These are phyloP conservation scores for Rhynchospora tenuis DNA, from an alignment of 176 grass and related monocot genomes.

Conservation along the genomic window DNA sequence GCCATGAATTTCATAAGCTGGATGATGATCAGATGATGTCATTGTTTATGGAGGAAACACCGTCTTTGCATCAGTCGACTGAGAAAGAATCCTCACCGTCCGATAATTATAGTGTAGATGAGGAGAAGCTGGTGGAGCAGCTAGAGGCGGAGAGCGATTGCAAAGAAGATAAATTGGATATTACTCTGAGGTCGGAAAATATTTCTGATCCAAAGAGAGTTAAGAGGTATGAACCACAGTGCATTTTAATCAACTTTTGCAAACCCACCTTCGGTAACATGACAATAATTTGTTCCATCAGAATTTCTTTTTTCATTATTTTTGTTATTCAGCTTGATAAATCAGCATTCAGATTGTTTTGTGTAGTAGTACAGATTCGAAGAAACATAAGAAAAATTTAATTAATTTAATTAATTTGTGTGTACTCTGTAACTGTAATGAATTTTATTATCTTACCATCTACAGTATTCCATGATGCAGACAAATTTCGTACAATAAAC, in stretches of 20 bases:
- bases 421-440: neutral
- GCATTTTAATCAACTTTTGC: neutral
- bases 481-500: neutral
- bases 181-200: slow-evolving; percentile 19
- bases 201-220: slow-evolving; percentile 67
- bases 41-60: slow-evolving; percentile 60
- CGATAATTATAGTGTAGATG: neutral
- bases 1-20: slow-evolving; percentile 66
- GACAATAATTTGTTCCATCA: neutral
- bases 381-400: neutral
- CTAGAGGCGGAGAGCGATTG: slow-evolving; percentile 30
- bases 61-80: neutral
- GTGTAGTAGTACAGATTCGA: neutral
- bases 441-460: neutral
- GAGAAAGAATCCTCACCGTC: neutral
- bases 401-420: neutral
- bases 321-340: neutral
- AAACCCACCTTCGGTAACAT: neutral
- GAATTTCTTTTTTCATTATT: neutral
- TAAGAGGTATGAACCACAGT: slow-evolving; percentile 41
- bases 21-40: slow-evolving; percentile 93
- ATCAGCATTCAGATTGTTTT: neutral
- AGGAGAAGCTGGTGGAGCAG: slow-evolving; percentile 31
- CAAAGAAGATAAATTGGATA: slow-evolving; percentile 29
- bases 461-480: neutral